Conservation (phyloP, 192 early-diverging fungal species). For the Jimgerdemannia flammicorona region DNA sequence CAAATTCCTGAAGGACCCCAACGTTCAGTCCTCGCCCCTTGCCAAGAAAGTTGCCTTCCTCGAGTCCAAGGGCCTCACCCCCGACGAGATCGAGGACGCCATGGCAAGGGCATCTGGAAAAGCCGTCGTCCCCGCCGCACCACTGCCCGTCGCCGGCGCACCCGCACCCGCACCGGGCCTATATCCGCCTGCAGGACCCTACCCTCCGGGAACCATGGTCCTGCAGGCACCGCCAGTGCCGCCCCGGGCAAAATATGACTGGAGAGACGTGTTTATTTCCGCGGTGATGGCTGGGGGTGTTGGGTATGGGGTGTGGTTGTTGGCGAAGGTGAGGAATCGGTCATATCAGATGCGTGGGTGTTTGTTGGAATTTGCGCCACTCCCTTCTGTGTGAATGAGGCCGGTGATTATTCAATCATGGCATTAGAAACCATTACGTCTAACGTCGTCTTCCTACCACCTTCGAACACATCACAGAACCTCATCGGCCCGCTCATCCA, state of each 20-base stretch:
- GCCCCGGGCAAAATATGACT: constrained; percentile 66
- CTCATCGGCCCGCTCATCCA: constrained; percentile 56
- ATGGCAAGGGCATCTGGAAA: constrained; percentile 59
- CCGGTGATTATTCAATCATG: neutral
- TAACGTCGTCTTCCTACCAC: neutral
- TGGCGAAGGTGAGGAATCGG: constrained; percentile 61
- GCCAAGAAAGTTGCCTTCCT: constrained; percentile 95
- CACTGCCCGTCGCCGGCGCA: constrained; percentile 2
- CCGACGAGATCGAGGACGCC: constrained; percentile 90
- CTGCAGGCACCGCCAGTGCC: constrained; percentile 43
- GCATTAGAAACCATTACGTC: neutral
- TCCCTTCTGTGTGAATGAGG: too few relatives aligned
- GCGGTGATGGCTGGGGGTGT: constrained; percentile 82
- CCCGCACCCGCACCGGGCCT: constrained; percentile 7
- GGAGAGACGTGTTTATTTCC: constrained; percentile 94
- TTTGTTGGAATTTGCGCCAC: too few relatives aligned
- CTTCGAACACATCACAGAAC: constrained; percentile 43
- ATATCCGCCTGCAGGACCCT: constrained; percentile 1
- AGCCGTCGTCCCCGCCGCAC: constrained; percentile 13
- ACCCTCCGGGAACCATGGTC: constrained; percentile 22
- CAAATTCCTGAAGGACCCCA: constrained; percentile 89
- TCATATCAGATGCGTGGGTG: too few relatives aligned
- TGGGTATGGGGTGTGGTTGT: constrained; percentile 78
- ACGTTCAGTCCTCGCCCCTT: constrained; percentile 83
- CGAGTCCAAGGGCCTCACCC: constrained; percentile 90